Base-by-base conservation (phyloP, 1,139 yeast genomes). In the Suhomyces terraborum region DNA sequence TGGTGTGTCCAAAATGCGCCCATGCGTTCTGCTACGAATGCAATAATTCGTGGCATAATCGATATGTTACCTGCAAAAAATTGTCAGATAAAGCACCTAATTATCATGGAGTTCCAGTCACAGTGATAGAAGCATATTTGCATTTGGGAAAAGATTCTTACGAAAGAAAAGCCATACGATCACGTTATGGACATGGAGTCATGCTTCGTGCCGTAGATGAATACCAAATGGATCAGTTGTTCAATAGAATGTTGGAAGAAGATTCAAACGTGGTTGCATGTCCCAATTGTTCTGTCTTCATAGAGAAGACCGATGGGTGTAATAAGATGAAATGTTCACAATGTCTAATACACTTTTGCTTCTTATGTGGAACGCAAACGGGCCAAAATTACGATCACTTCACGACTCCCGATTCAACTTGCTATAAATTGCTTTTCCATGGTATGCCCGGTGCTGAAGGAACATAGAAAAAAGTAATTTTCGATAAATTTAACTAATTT, bases 231-330 rank as follows among this genome's bases (percentile, higher is more conserved):
- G 85, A 81, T 37, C 59, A 63, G 43, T 53, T 74, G 33, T 73
- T 82, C 51, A 66, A 72, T 38, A 66, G 70, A 33, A 66, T 79
- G 47, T 56, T 81, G 36, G 57, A 55, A 13, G 69, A 67, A 17
- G 65, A 66, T 8, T 66, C 73, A 7, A 70, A 68, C 21, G 57
- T 77, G 36, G 66, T 62, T 9, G 60, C 64, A 36, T 83, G 88
- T 51, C 88, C 91, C 0, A 61, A 62, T 3, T 83, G 89, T 53
- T 57, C 58, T 8, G 56, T 75, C 1, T 75, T 75, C 3, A 75
- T 80, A n/a, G 82, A 81, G 46, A 72, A 79, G 48, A 61, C 73
- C 12, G 84, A 79, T 51, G 89, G 89, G 3, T 83, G 89, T 55
- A 82, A 83, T 54, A 81, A 80, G 53, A 81, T 83, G 84, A 70